phyloP scores from a whole-genome alignment of 2,329 filamentous ascomycete species.

The Sporothrix humicola region DNA sequence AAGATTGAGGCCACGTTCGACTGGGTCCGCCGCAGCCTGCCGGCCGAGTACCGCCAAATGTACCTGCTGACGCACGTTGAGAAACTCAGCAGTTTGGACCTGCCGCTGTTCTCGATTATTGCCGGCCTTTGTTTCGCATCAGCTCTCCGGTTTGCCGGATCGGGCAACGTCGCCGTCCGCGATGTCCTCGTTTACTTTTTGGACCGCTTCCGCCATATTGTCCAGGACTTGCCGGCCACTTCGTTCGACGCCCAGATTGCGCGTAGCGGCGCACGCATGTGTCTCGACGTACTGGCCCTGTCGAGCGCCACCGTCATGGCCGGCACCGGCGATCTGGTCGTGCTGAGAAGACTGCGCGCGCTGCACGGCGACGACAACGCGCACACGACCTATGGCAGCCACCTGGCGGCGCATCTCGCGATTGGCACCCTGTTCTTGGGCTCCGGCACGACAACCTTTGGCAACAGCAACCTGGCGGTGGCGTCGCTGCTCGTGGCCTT shows the following conservation, averaged over 20 bases:
- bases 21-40: conserved; percentile 80
- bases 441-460: conserved; percentile 90
- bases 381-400: conserved; percentile 89
- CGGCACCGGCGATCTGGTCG: conserved; percentile 84
- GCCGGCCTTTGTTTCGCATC: conserved; percentile 85
- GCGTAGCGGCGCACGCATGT: conserved; percentile 83
- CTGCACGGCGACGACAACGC: conserved; percentile 85
- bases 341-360: conserved; percentile 83
- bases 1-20: conserved; percentile 72
- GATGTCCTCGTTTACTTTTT: conserved; percentile 84
- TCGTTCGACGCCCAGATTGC: conserved; percentile 85
- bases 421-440: conserved; percentile 90
- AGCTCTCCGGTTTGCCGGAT: conserved; percentile 75
- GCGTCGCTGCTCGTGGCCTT: conserved; percentile 87
- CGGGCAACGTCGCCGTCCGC: conserved; percentile 70
- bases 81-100: conserved; percentile 76
- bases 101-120: conserved; percentile 91
- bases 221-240: conserved; percentile 57
- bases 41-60: conserved; percentile 68
- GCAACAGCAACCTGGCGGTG: conserved; percentile 84
- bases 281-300: conserved; percentile 84
- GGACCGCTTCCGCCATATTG: conserved; percentile 82
- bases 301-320: conserved; percentile 91
- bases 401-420: conserved; percentile 89
- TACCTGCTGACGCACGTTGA: conserved; percentile 64